A percentile compares a stretch with the other conserved stretches of the same genome.
Conservation (phyloP, 1,139 yeast species). For the Suzukiozyma palmioleophila region DNA sequence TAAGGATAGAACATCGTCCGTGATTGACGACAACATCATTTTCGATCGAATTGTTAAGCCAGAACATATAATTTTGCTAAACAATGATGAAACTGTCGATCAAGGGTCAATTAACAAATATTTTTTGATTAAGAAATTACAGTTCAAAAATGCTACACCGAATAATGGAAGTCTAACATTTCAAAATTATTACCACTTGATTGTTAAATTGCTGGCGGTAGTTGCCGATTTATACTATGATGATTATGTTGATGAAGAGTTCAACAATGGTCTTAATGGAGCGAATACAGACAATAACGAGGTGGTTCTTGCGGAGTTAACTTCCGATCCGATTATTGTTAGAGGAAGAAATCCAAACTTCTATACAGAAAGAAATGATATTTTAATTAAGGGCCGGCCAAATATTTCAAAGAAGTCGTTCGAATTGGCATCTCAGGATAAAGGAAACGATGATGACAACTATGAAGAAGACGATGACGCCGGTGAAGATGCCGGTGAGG, state of each 20-base stretch:
- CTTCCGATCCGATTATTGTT: slow-evolving; percentile 54
- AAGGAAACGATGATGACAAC: slow-evolving; percentile 4
- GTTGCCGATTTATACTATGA: slow-evolving; percentile 43
- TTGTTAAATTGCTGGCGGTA: slow-evolving; percentile 40
- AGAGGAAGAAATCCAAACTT: slow-evolving; percentile 66
- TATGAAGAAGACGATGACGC: slow-evolving; percentile 7
- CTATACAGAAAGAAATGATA: slow-evolving; percentile 53
- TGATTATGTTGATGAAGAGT: slow-evolving; percentile 35
- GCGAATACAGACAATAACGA: slow-evolving; percentile 26
- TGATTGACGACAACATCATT: slow-evolving; percentile 17
- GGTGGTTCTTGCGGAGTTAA: slow-evolving; percentile 28
- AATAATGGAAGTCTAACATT: slow-evolving; percentile 55
- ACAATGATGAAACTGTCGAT: slow-evolving; percentile 18
- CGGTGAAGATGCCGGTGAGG: slow-evolving; percentile 8
- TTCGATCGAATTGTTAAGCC: slow-evolving; percentile 19
- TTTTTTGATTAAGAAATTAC: slow-evolving; percentile 41
- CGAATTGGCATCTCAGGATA: slow-evolving; percentile 12
- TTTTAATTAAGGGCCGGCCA: slow-evolving; percentile 31
- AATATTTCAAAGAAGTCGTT: slow-evolving; percentile 20
- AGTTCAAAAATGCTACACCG: slow-evolving; percentile 61
- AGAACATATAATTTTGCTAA: slow-evolving; percentile 30
- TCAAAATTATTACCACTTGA: slow-evolving; percentile 54
- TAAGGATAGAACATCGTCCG: slow-evolving; percentile 7
- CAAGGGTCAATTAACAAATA: slow-evolving; percentile 28
- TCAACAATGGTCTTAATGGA: slow-evolving; percentile 9